A percentile compares a stretch with the other conserved stretches of the same genome.
phyloP scores from a whole-genome alignment of 2,329 filamentous ascomycete species.

The Diaporthe humulicola region DNA sequence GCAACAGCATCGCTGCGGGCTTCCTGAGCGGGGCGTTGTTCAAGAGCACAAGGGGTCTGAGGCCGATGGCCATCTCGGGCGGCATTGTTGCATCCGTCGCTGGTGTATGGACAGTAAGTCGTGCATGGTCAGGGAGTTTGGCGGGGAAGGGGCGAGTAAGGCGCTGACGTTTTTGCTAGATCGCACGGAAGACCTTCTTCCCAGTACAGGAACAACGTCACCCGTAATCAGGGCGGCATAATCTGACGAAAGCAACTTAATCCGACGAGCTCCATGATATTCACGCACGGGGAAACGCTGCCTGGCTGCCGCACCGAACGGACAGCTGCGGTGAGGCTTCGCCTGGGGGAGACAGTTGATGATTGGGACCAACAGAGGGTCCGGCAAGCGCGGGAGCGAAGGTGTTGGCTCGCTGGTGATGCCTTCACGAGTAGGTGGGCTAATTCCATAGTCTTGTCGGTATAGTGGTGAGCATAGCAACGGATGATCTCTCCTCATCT shows the following conservation, averaged over 20 bases:
- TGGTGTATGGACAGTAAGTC: slow-evolving; percentile 89
- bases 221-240: slow-evolving; percentile 1
- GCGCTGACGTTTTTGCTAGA: slow-evolving; percentile 36
- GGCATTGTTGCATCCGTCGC: slow-evolving; percentile 89
- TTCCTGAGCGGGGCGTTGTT: slow-evolving; percentile 93
- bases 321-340: neutral
- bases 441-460: slow-evolving; percentile 36
- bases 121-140: neutral
- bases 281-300: neutral
- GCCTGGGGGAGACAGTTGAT: neutral
- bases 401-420: neutral
- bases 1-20: slow-evolving; percentile 89
- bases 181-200: slow-evolving; percentile 46
- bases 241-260: neutral
- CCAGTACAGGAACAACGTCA: slow-evolving; percentile 35
- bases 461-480: slow-evolving; percentile 53
- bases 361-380: neutral
- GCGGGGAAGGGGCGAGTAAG: neutral
- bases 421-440: slow-evolving; percentile 43
- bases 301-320: neutral
- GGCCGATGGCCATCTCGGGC: slow-evolving; percentile 95
- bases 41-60: slow-evolving; percentile 91
- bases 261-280: neutral
- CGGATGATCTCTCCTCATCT: slow-evolving; percentile 67
- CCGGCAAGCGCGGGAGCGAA: neutral